Base-by-base conservation (phyloP, 352 stramenopile species). In the Phytophthora quininea region DNA sequence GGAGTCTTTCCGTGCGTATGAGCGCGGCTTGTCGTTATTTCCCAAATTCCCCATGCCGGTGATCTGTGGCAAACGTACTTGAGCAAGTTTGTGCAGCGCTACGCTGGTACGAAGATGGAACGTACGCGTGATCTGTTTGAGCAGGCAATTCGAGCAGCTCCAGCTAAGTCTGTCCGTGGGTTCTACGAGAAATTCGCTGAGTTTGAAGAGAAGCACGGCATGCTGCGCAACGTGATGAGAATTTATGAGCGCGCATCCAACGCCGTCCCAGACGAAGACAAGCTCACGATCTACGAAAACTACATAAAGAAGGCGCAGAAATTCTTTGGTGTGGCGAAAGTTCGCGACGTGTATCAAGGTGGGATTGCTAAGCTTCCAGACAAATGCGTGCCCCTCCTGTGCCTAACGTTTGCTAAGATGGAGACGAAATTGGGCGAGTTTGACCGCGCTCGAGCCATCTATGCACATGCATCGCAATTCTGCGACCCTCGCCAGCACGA, bases 31-130 rank as follows among this genome's bases (percentile, higher is more conserved):
- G 24, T 67, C 78, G 10, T 69, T 96, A 4, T 96, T 96, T 64
- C 84, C 88, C 0, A 90, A 83, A 54, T 99, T 98, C 74, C 98
- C 98, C 92, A 99, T 68, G 86, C 88, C 4, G 84, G 84, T 7
- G 96, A 98, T n/a, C 74, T 99, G 43, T 99, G 97, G 97, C 90
- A 92, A 45, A 78, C 77, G 24, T 99, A 99, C 70, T 63, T 99
- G 15, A 81, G 85, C 42, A 84, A 92, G 52, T 99, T 99, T 77
- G 82, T 99, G 7, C 80, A 92, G 62, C 84, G 98, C 10, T 99
- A 99, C 69, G 84, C 80, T 51, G 97, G 97, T 24, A 92, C 76
- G 5, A 99, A 99, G 79, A 86, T 99, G 32, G 97, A 99, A 64
- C 89, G 98, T n/a, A 90, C 92, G 6, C 79, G 98, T 2, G 98